Evolutionary conservation across 164 flowering plant genomes (phyloP), one percentile per base, ranked within the genome.

Genomic region (Vitis amurensis): DNA sequence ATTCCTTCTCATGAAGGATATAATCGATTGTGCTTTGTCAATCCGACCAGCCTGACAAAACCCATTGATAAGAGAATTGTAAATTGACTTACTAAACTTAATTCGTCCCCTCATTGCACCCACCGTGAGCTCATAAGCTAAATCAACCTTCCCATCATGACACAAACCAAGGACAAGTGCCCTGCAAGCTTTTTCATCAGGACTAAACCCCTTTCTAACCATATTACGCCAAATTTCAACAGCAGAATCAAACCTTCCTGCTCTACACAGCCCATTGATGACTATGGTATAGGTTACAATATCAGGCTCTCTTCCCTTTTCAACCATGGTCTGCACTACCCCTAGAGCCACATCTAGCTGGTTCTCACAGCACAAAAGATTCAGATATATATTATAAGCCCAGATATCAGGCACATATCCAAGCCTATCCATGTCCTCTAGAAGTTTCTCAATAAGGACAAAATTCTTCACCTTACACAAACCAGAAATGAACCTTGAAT

Each of bases 21-120:
- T 85, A 60, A 96, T 88, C 1, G 85, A 84, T 64, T 66, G 83
- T 30, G 99, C 98, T 84, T 93, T 93, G 55, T 89, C 89, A 57
- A 87, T 73, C 68, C 83, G 82, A 29, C 90, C 97, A 23, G 57
- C 75, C 55, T 61, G 80, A 85, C 95, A 96, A 73, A 89, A 96
- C 47, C 99, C 99, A 80, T 71, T 66, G 52, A 96, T 93, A 75
- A 96, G 84, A 10, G 91, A 78, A 81, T 96, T 96, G 61, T 83
- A 96, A 55, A 96, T 72, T 56, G 85, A 68, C 31, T 55, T 66
- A 48, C 74, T 77, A 37, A 87, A 81, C 59, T 79, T 63, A n/a
- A 84, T 72, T 59, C 62, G 58, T 23, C 73, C 73, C 79, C 80
- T 96, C 71, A 92, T 71, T 50, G 71, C 71, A 62, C 80, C 91